A percentile compares a stretch with the other conserved stretches of the same genome.
Conservation (phyloP, 1,139 yeast species). For the Zygosaccharomyces pseudobailii region DNA sequence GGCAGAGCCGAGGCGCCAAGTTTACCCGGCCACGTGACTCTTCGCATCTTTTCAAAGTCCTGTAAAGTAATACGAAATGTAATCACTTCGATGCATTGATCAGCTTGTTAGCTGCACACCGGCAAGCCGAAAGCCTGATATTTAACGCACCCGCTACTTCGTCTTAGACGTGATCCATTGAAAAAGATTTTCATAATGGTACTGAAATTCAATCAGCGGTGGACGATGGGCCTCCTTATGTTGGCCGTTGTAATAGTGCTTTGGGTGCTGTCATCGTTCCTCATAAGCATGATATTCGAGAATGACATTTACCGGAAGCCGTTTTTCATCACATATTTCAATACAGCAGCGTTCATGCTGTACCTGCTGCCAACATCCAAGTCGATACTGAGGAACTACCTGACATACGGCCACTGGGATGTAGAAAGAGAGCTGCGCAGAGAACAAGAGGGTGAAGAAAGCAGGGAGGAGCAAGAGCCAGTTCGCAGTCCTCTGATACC, state of each 20-base stretch:
- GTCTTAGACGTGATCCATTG: not conserved
- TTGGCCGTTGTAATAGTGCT: conserved; percentile 69
- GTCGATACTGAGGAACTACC: conserved; percentile 30
- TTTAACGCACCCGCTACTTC: not conserved
- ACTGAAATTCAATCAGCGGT: conserved; percentile 29
- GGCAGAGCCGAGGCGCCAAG: no score
- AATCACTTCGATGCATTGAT: not conserved
- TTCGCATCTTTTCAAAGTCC: not conserved
- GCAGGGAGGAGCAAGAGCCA: conserved; percentile 10
- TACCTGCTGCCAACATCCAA: conserved; percentile 64
- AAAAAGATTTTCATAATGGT: conserved; percentile 9
- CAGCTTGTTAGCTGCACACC: not conserved
- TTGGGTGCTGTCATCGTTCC: conserved; percentile 85
- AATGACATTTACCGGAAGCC: conserved; percentile 76
- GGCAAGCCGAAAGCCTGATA: no score
- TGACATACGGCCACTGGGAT: conserved; percentile 28
- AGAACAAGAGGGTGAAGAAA: conserved; percentile 31
- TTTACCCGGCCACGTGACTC: not conserved
- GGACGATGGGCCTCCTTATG: conserved; percentile 75
- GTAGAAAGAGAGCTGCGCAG: conserved; percentile 28
- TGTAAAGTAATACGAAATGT: not conserved
- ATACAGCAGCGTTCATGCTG: conserved; percentile 77
- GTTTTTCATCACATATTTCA: conserved; percentile 85
- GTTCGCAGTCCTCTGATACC: conserved; percentile 26
- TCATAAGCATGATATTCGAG: conserved; percentile 70